These are phyloP conservation scores for Nakazawaea populi DNA, from an alignment of 805 yeast species.

Conservation along the genomic window DNA sequence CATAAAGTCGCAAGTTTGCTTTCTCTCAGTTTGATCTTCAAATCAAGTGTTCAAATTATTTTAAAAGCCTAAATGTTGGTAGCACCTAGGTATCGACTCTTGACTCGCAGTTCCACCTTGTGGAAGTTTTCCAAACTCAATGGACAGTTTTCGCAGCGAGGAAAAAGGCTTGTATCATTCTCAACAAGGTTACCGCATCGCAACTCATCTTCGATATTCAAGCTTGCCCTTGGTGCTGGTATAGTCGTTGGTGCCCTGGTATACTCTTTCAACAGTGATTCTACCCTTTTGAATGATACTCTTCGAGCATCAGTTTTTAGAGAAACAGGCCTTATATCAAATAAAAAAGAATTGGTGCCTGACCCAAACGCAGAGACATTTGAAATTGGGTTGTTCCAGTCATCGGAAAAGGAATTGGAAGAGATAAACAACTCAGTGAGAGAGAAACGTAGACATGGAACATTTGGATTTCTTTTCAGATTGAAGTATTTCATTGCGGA, in stretches of 20 bases:
- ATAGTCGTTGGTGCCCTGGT: neutral
- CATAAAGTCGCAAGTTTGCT: no score
- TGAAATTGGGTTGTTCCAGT: conserved; percentile 57
- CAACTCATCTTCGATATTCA: neutral
- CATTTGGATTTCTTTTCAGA: conserved; percentile 27
- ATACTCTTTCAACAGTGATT: neutral
- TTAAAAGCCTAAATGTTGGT: neutral
- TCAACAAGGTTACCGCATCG: neutral
- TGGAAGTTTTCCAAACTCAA: neutral
- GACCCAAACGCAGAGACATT: conserved; percentile 53
- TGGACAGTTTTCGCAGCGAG: neutral
- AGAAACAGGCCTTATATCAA: conserved; percentile 14
- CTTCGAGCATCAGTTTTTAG: conserved; percentile 10
- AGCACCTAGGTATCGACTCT: neutral
- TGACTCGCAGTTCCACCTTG: neutral
- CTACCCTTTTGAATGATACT: neutral
- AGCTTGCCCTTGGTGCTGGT: neutral
- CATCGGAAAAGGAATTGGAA: conserved; percentile 53
- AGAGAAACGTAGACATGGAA: conserved; percentile 9
- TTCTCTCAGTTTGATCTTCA: no score
- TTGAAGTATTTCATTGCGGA: conserved; percentile 43
- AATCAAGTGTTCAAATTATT: no score
- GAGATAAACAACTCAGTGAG: conserved; percentile 32
- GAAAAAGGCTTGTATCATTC: no score
- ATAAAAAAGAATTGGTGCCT: conserved; percentile 34